A percentile compares a stretch with the other conserved stretches of the same genome.
These are phyloP conservation scores for Sclerotinia borealis DNA, from an alignment of 2,329 filamentous ascomycete genomes.

Conservation along the genomic window DNA sequence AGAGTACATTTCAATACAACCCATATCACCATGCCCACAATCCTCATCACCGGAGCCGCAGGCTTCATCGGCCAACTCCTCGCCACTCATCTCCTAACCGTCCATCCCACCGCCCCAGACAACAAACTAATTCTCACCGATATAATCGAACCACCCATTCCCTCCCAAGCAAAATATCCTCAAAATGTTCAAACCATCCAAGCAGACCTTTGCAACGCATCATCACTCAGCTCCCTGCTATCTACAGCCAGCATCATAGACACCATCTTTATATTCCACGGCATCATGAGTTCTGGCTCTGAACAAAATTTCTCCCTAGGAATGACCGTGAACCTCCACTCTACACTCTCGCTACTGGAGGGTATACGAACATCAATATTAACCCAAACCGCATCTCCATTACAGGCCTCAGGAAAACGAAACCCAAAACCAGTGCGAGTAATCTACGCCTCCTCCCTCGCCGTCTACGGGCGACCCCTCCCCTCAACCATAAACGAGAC, in stretches of 20 bases:
- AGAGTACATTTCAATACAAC: too few relatives aligned
- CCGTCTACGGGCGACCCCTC: slow-evolving; percentile 52
- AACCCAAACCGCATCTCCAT: too few relatives aligned
- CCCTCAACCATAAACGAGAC: slow-evolving; percentile 41
- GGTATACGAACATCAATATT: slow-evolving; percentile 41
- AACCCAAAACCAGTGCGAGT: slow-evolving; percentile 39
- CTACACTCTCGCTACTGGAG: slow-evolving; percentile 48
- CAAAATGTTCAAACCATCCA: slow-evolving; percentile 27
- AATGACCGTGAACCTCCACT: slow-evolving; percentile 53
- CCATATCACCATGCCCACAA: slow-evolving; percentile 29
- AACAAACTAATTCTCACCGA: slow-evolving; percentile 49
- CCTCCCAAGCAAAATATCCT: slow-evolving; percentile 33
- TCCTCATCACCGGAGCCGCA: slow-evolving; percentile 58
- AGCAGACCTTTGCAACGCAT: slow-evolving; percentile 33
- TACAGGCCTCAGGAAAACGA: too few relatives aligned
- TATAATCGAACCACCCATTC: slow-evolving; percentile 46
- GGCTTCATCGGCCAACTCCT: slow-evolving; percentile 61
- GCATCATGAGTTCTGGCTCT: slow-evolving; percentile 58
- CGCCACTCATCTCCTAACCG: slow-evolving; percentile 47
- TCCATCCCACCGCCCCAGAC: slow-evolving; percentile 36
- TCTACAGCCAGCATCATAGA: slow-evolving; percentile 32
- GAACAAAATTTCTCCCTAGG: slow-evolving; percentile 52
- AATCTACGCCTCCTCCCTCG: slow-evolving; percentile 53
- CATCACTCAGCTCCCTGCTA: slow-evolving; percentile 31
- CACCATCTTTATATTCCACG: slow-evolving; percentile 54